Evolutionary conservation across 2,329 filamentous ascomycete genomes (phyloP).

Genomic region (Trichoderma cornu-damae): DNA sequence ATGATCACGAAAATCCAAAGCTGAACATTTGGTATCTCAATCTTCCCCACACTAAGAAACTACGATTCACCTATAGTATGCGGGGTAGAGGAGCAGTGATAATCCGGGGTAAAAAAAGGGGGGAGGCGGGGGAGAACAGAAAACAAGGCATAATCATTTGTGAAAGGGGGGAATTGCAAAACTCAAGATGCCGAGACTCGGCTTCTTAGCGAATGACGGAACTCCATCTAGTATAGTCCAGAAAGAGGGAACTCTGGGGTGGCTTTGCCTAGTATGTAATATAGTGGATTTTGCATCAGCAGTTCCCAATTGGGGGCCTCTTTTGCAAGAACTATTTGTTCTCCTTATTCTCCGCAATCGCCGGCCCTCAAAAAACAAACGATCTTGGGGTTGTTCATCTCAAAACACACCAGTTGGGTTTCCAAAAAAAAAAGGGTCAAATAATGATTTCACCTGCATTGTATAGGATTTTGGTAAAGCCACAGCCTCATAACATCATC

Average conservation of each 20-base stretch:
- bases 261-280: background rate
- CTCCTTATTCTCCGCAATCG: background rate
- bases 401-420: background rate
- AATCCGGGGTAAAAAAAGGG: background rate
- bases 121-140: background rate
- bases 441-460: background rate
- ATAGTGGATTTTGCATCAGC: background rate
- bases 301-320: background rate
- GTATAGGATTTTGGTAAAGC: background rate
- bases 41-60: background rate
- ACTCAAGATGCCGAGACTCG: background rate
- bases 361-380: background rate
- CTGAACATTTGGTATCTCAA: background rate
- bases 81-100: background rate
- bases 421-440: too few relatives aligned
- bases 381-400: background rate
- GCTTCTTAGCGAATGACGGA: background rate
- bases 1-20: background rate
- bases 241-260: background rate
- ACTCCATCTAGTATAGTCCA: background rate
- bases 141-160: background rate
- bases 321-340: background rate
- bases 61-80: background rate
- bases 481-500: background rate
- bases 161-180: background rate